Evolutionary conservation across 1,284 basidiomycete genomes (phyloP), one percentile per base, ranked within the genome.

Genomic region (Kwoniella shivajii): DNA sequence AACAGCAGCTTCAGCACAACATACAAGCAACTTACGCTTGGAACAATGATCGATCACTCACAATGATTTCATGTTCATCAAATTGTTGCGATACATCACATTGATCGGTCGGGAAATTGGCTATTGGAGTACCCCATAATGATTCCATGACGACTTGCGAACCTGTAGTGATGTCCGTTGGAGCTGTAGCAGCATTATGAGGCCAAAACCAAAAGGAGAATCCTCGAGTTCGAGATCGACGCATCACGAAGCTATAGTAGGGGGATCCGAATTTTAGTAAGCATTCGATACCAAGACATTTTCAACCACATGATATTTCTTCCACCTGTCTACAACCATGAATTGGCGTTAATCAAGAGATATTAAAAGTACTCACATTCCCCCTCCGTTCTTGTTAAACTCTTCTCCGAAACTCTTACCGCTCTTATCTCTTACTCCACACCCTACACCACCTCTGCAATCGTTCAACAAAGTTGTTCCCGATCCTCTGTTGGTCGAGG

Each of bases 141-240:
- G 47, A 33, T 43, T 56, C 54, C 26, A 43, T 38, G 34, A 56
- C 38, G 14, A 24, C 33, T 6, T 50, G 29, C 11, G 54, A 33
- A 18, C 45, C 46, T 7, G 47, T 13, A 13, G 47, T 24, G 13
- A 56, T 41, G 16, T 50, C 54, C 3, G 24, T 20, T n/a, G 54
- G 54, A 7, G 49, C n/a, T 26, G 57, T 49, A 7, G 81, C 79
- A 45, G 61, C 53, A 24, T 83, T 60, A 41, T 83, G 78, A 20
- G 78, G 47, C 81, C 82, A 85, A 68, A 85, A 86, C 82, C 83
- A 86, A 29, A 84, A 71, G 37, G 73, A 74, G 53, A 86, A 76
- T n/a, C 83, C 83, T 11, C 65, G 68, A 6, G 45, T 31, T n/a
- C 57, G 54, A 10, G 48, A 49, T 50, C 80, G 80, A 60, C 71